Evolutionary conservation across 192 early-diverging fungal genomes (phyloP), one percentile per base, ranked within the genome.

Genomic region (Coemansia sp.): DNA sequence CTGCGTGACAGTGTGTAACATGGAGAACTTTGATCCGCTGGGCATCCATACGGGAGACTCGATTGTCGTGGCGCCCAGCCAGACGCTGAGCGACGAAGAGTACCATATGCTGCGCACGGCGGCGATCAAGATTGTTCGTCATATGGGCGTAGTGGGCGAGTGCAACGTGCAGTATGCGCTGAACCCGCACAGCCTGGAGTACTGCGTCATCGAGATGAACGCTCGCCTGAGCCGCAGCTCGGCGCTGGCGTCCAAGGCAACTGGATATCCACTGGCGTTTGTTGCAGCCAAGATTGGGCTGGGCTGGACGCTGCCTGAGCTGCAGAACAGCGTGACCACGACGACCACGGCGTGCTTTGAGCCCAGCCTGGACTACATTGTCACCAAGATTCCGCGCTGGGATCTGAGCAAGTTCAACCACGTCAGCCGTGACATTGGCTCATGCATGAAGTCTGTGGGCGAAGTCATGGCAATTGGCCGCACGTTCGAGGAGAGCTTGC

Each of bases 11-110:
- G 95, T 98, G 41, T 98, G 97, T 81, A 98, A 98, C 86, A 98
- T 97, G 95, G 95, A 98, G 78, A 98, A 98, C 89, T 97, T 98
- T 85, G 97, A 98, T 67, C 97, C 97, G 22, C 89, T 98, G 37
- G 94, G 97, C 22, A 92, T 93, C 45, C 96, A 98, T 82, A 98
- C 96, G 3, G 96, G 96, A 61, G 96, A 98, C 75, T 96, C 94
- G n/a, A 98, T 98, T 57, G 96, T 98, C 9, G 94, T 98, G 23
- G 96, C 96, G 6, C 96, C 96, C 21, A 90, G 87, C 61, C 95
- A 97, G 84, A 98, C 96, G n/a, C 82, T 98, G 48, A 89, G 86
- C 52, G 96, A 98, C 74, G 91, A 93, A 59, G 96, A 98, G 39
- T 98, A 95, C 71, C 89, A 94, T 56, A 94, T 97, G 96, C 86